These are phyloP conservation scores for Fagopyrum tataricum DNA, from an alignment of 148 eudicot genomes.

Conservation along the genomic window DNA sequence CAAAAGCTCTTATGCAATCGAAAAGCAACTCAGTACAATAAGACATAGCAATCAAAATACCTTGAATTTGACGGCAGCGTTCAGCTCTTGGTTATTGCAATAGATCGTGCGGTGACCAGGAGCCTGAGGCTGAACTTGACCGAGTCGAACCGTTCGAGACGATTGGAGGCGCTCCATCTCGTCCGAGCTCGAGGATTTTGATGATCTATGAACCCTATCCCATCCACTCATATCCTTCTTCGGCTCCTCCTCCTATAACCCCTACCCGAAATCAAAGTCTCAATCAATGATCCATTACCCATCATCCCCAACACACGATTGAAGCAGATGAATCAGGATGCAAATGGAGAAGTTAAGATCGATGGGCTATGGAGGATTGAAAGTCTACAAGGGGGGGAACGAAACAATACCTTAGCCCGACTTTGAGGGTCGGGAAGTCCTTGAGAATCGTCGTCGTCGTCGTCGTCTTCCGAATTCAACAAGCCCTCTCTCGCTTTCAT, in stretches of 20 bases:
- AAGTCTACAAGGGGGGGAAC: not conserved
- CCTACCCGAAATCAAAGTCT: not conserved
- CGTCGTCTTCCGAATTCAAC: not conserved
- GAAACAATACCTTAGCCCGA: conserved; percentile 10
- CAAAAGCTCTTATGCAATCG: not conserved
- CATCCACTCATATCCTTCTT: conserved; percentile 21
- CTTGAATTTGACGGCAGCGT: conserved; percentile 35
- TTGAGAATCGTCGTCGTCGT: not conserved
- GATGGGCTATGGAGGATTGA: not conserved
- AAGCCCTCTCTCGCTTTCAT: conserved; percentile 4
- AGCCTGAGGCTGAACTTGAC: conserved; percentile 42
- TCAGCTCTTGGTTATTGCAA: conserved; percentile 37
- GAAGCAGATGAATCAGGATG: not conserved
- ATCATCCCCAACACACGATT: too few relatives aligned
- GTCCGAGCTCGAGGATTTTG: conserved; percentile 21
- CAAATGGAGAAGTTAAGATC: not conserved
- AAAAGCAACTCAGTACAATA: not conserved
- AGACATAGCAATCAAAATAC: conserved; percentile 17
- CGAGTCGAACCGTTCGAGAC: conserved; percentile 32
- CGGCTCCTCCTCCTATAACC: conserved; percentile 11
- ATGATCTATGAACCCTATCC: conserved; percentile 18
- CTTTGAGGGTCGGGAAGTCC: conserved; percentile 7
- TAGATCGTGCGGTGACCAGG: conserved; percentile 38
- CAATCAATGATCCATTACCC: not conserved
- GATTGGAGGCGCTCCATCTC: conserved; percentile 21